phyloP scores from a whole-genome alignment of 768 basidiomycete genomes.

The Leucosporidium yakuticum region DNA sequence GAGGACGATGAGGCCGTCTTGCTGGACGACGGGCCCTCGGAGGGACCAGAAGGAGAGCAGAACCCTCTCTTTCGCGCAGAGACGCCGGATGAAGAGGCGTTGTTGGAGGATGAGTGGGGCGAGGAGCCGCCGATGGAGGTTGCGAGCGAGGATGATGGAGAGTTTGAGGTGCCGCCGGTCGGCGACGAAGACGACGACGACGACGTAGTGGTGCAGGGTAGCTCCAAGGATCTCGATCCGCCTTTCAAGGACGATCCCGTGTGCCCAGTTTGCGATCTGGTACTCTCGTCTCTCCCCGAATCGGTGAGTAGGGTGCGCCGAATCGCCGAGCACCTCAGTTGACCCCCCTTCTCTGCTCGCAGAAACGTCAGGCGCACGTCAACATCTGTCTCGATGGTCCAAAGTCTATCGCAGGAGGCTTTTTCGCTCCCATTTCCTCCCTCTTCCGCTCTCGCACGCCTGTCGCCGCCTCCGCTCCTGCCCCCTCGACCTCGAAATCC shows the following conservation, averaged over 20 bases:
- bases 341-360: background rate
- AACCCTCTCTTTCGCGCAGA: background rate
- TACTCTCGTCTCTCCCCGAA: background rate
- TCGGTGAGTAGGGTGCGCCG: background rate
- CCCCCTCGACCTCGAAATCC: background rate
- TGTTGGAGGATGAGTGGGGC: background rate
- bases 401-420: background rate
- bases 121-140: background rate
- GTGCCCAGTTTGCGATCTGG: background rate
- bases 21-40: slow-evolving; percentile 20
- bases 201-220: background rate
- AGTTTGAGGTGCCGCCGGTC: background rate
- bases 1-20: slow-evolving; percentile 18
- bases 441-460: slow-evolving; percentile 11
- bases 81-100: background rate
- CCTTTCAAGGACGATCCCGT: background rate
- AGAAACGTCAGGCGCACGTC: slow-evolving; percentile 4
- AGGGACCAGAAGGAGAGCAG: slow-evolving; percentile 1
- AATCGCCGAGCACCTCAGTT: no score
- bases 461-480: background rate
- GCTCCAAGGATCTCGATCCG: slow-evolving; percentile 3
- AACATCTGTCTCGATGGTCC: slow-evolving; percentile 6
- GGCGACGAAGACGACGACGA: background rate
- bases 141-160: background rate
- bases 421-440: slow-evolving; percentile 21